Base-by-base conservation (phyloP, 1,284 basidiomycete genomes). In the Trichosporon inkin region DNA sequence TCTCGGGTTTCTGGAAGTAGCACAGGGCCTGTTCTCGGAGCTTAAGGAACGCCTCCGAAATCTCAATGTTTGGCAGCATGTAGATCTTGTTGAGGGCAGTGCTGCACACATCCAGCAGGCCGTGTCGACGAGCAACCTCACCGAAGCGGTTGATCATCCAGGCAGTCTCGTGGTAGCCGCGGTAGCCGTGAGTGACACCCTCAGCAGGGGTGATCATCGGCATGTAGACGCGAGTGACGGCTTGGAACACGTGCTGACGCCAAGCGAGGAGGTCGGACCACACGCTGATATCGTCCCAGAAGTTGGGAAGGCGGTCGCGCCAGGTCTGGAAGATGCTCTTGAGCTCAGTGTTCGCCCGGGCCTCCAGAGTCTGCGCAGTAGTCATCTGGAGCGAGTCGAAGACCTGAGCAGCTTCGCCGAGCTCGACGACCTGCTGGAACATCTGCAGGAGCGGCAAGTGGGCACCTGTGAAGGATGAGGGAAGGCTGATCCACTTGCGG, bases 91-190 rank as follows among this genome's bases (percentile, higher is more conserved):
- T 96, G 68, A 99, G 82, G 1, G 90, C 90, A 14, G 84, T 90
- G 79, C 93, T 93, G 80, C 97, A 99, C 56, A 97, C 95, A 56
- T 99, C 95, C 55, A 94, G 84, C 10, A 99, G 83, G 64, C 95
- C 90, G 73, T 99, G 96, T 80, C 99, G 97, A 62, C 96, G 84
- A 24, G 97, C 95, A 57, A 98, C 93, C 75, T 99, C 96, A n/a
- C 97, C 97, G 74, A 99, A 99, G 10, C 96, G 88, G 77, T 99
- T 99, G 82, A 99, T 98, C 77, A 98, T 99, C 97, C 96, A 99
- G 3, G 96, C 96, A 0, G 94, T 99, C 82, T 99, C 96, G 74
- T 99, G 97, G 77, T 92, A 99, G n/a, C 96, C 97, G 57, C 97
- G 85, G 78, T 93, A 99, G 5, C 95, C 96, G 73, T 88, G 92